Evolutionary conservation across 768 basidiomycete species (phyloP).

Genomic region (Lactarius vividus): DNA sequence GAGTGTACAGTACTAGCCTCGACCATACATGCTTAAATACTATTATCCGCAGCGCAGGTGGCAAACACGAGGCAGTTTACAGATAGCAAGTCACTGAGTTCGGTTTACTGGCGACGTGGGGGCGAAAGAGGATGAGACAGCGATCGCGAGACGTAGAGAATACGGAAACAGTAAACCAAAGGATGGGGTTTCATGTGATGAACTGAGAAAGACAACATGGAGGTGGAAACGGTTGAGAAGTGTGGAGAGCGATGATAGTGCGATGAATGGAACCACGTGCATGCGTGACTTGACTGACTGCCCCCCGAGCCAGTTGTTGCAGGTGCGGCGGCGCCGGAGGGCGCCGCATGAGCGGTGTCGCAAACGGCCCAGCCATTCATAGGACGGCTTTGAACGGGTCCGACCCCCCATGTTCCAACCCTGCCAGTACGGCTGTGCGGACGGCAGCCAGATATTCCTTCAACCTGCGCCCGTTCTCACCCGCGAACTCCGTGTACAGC

Average conservation of each 20-base stretch:
- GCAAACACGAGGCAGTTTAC: not conserved
- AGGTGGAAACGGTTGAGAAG: not conserved
- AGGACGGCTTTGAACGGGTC: constrained; percentile 58
- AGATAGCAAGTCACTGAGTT: not conserved
- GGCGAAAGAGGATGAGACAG: not conserved
- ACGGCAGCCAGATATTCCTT: constrained; percentile 75
- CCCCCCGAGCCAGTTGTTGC: not conserved
- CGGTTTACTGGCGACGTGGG: not conserved
- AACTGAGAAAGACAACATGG: not conserved
- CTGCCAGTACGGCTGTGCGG: constrained; percentile 69
- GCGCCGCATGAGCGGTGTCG: not conserved
- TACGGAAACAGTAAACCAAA: not conserved
- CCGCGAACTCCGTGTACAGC: constrained; percentile 73
- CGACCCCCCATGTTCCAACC: constrained; percentile 70
- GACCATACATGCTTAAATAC: not conserved
- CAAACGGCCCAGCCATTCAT: not conserved
- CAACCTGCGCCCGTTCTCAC: constrained; percentile 55
- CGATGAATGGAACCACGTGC: not conserved
- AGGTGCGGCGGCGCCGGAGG: not conserved
- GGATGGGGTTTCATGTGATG: not conserved
- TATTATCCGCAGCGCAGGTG: not conserved
- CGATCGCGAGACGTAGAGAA: not conserved
- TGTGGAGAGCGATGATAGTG: not conserved
- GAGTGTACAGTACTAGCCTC: not conserved
- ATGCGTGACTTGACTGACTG: not conserved